Conservation (phyloP, 2,329 filamentous ascomycete genomes). For the Cladosporium halotolerans region DNA sequence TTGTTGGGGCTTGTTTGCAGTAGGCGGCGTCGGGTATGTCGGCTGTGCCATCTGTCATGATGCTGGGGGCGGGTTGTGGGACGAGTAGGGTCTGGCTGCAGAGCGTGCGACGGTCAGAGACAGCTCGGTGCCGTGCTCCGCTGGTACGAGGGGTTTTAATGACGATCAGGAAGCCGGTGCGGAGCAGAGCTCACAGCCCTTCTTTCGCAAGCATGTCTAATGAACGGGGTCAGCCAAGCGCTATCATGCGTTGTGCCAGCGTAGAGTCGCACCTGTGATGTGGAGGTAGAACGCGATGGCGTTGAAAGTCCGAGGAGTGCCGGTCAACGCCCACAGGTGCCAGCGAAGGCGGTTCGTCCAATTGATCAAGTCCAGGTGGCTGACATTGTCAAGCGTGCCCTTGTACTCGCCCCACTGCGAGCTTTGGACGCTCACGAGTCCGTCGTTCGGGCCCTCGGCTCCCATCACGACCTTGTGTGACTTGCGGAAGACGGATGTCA, state of each 20-base stretch:
- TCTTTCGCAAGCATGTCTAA: constrained; percentile 38
- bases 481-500: constrained; percentile 52
- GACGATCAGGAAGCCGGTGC: too few species aligned
- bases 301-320: constrained; percentile 55
- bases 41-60: too few species aligned
- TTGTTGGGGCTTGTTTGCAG: too few species aligned
- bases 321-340: constrained; percentile 51
- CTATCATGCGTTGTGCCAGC: too few species aligned
- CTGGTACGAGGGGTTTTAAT: too few species aligned
- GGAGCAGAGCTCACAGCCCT: constrained; percentile 24
- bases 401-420: constrained; percentile 58
- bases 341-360: constrained; percentile 59
- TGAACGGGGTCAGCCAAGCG: background rate
- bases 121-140: too few species aligned
- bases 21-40: too few species aligned
- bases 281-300: constrained; percentile 59
- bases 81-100: too few species aligned
- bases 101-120: too few species aligned
- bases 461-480: constrained; percentile 50
- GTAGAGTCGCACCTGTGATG: constrained; percentile 49
- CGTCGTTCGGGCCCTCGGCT: constrained; percentile 56
- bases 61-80: too few species aligned
- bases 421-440: constrained; percentile 57
- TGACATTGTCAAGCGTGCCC: constrained; percentile 57
- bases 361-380: constrained; percentile 60